Evolutionary conservation across 1,139 yeast genomes (phyloP).

Genomic region (Geotrichum klebahnii): DNA sequence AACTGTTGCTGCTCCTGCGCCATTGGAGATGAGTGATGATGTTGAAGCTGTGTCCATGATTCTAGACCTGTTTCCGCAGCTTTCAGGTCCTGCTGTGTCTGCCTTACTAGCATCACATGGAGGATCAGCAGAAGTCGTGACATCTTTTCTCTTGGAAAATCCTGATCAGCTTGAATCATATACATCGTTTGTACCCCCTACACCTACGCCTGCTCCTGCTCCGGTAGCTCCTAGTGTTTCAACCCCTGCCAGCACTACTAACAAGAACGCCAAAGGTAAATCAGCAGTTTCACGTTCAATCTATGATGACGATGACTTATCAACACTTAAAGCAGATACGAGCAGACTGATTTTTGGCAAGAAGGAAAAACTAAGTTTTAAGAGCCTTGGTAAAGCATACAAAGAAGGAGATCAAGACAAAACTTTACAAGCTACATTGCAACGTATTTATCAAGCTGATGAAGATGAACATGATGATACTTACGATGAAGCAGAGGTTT

Average conservation of each 20-base stretch:
- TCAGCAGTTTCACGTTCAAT: conserved; percentile 24
- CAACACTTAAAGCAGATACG: conserved; percentile 32
- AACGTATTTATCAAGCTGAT: conserved; percentile 63
- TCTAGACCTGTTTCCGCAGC: conserved; percentile 34
- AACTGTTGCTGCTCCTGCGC: background rate
- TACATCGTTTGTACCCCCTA: conserved; percentile 26
- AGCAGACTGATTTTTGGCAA: conserved; percentile 33
- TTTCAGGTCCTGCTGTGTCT: conserved; percentile 20
- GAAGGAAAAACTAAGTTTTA: conserved; percentile 27
- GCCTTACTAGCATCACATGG: conserved; percentile 47
- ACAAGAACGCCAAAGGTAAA: conserved; percentile 19
- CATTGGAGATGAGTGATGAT: conserved; percentile 4
- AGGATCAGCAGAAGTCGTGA: conserved; percentile 55
- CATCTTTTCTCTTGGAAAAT: conserved; percentile 59
- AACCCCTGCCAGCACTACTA: conserved; percentile 7
- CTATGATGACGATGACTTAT: conserved; percentile 39
- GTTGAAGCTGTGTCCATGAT: conserved; percentile 26
- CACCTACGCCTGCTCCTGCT: conserved; percentile 1
- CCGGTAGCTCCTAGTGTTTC: conserved; percentile 13
- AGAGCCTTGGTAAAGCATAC: conserved; percentile 17
- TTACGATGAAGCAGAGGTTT: conserved; percentile 64
- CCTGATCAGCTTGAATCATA: conserved; percentile 43
- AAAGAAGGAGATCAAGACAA: conserved; percentile 37
- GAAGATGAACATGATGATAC: conserved; percentile 84
- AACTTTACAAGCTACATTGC: conserved; percentile 60